Conservation (phyloP, 768 basidiomycete species). For the Cubamyces lactineus region DNA sequence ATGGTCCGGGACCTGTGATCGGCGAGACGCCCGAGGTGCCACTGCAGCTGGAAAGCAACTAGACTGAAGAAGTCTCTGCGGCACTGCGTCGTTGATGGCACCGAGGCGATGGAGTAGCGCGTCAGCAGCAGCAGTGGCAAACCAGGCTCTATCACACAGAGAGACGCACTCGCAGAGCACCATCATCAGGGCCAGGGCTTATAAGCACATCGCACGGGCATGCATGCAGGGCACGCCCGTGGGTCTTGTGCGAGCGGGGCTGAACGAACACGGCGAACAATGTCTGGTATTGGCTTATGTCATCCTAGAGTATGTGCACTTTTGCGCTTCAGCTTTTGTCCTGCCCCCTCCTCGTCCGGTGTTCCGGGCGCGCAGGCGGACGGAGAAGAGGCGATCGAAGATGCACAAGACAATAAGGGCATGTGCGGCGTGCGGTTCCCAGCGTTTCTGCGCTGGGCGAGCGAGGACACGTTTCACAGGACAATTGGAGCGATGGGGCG, state of each 20-base stretch:
- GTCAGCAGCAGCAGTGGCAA: neutral
- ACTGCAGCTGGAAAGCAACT: neutral
- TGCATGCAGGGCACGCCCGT: constrained; percentile 4
- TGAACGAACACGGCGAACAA: constrained; percentile 19
- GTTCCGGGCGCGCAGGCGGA: constrained; percentile 6
- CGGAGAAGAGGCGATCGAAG: constrained; percentile 20
- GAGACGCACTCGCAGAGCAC: neutral
- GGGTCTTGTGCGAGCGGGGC: constrained; percentile 20
- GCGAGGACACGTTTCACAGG: constrained; percentile 15
- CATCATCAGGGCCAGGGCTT: neutral
- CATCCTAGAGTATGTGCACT: constrained; percentile 14
- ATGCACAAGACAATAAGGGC: constrained; percentile 19
- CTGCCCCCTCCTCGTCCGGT: neutral
- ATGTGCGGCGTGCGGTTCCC: neutral
- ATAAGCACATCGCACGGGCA: neutral
- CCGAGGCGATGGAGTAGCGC: too few relatives aligned
- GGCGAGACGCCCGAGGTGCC: constrained; percentile 5
- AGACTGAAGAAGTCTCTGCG: neutral
- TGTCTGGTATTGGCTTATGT: constrained; percentile 22
- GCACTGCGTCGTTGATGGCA: too few relatives aligned
- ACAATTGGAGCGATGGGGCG: neutral
- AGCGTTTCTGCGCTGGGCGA: constrained; percentile 1
- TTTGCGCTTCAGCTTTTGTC: constrained; percentile 19
- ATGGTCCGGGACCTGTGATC: constrained; percentile 4
- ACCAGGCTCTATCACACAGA: neutral